These are phyloP conservation scores for Chytridium lagenaria DNA, from an alignment of 371 early-diverging fungal species.

Conservation along the genomic window DNA sequence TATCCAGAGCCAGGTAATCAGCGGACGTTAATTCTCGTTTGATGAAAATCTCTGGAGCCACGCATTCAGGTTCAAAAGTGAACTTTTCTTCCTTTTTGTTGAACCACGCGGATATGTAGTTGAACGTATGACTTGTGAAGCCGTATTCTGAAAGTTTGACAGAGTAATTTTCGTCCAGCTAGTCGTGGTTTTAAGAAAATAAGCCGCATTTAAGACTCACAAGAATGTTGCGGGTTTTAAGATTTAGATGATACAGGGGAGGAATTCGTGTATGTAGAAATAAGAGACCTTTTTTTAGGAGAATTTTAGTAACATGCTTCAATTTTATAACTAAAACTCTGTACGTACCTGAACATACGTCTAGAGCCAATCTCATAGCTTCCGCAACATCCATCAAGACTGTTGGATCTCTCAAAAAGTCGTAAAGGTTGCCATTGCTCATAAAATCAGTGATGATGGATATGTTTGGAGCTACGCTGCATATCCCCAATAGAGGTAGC, in stretches of 20 bases:
- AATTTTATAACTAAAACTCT: too few species aligned
- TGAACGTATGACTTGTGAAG: constrained; percentile 26
- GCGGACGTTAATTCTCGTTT: background rate
- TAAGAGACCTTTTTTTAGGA: constrained; percentile 29
- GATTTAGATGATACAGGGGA: constrained; percentile 41
- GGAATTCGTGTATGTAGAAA: constrained; percentile 46
- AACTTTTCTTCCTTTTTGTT: background rate
- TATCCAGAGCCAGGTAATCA: constrained; percentile 35
- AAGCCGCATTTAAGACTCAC: constrained; percentile 20
- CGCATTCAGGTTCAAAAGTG: constrained; percentile 27
- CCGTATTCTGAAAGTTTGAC: constrained; percentile 49
- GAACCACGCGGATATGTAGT: background rate
- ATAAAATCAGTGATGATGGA: constrained; percentile 41
- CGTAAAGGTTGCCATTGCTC: constrained; percentile 32
- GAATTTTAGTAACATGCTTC: background rate
- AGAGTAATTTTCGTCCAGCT: constrained; percentile 35
- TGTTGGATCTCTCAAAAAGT: constrained; percentile 37
- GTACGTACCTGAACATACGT: constrained; percentile 44
- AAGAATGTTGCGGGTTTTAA: constrained; percentile 47
- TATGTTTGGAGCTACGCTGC: constrained; percentile 43
- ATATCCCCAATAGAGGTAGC: constrained; percentile 38
- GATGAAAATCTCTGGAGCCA: constrained; percentile 37
- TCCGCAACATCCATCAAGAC: constrained; percentile 41
- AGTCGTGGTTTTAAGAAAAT: background rate
- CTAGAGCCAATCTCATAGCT: constrained; percentile 43